Conservation (phyloP, 2,329 filamentous ascomycete species). For the Arthrobotrys pseudoclavata region DNA sequence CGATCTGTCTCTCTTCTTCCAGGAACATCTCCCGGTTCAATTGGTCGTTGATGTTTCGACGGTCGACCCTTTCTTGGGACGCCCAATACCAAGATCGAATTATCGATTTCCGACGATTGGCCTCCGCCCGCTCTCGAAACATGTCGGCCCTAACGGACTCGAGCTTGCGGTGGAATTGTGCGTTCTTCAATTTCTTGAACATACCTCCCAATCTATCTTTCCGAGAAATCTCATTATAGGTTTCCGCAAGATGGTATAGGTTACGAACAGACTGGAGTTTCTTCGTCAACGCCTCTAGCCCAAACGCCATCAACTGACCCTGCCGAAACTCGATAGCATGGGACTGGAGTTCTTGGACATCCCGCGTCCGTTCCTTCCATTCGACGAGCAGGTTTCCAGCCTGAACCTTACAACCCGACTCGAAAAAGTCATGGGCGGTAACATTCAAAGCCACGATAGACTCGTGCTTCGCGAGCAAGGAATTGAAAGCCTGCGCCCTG, state of each 20-base stretch:
- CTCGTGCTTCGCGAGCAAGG: conserved; percentile 33
- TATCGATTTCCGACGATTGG: conserved; percentile 41
- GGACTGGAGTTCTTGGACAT: conserved; percentile 29
- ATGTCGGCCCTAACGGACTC: conserved; percentile 49
- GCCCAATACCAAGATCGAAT: conserved; percentile 45
- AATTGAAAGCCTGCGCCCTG: conserved; percentile 37
- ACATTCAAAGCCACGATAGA: conserved; percentile 14
- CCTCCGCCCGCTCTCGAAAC: conserved; percentile 46
- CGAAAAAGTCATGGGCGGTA: conserved; percentile 50
- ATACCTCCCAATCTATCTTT: conserved; percentile 41
- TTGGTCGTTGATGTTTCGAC: conserved; percentile 44
- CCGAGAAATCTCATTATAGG: conserved; percentile 54
- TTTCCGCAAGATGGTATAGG: conserved; percentile 54
- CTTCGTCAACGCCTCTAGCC: conserved; percentile 18
- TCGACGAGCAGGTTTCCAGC: conserved; percentile 28
- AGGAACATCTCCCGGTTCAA: conserved; percentile 45
- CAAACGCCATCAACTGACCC: conserved; percentile 21
- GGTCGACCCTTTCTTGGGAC: conserved; percentile 37
- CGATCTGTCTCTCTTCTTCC: conserved; percentile 37
- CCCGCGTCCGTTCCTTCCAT: conserved; percentile 33
- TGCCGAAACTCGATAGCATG: conserved; percentile 36
- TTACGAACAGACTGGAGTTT: conserved; percentile 42
- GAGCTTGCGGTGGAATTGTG: conserved; percentile 44
- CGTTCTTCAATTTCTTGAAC: conserved; percentile 47
- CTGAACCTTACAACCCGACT: conserved; percentile 53